Conservation (phyloP, 768 basidiomycete genomes). For the Phylloporus scabripes region DNA sequence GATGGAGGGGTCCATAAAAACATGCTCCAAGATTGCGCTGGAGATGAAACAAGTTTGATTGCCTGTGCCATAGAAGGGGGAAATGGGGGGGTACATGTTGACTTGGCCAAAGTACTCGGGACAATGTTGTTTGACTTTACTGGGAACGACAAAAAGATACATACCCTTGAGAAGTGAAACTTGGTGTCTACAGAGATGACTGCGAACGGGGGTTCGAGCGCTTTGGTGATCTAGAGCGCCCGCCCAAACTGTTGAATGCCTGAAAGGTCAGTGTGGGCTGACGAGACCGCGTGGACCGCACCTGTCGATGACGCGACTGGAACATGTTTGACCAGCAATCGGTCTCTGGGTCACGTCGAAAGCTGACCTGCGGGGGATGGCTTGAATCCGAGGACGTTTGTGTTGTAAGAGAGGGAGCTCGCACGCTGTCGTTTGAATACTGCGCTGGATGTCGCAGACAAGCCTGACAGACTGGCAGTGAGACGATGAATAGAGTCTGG, state of each 20-base stretch:
- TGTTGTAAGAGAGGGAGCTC: neutral
- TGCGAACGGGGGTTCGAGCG: neutral
- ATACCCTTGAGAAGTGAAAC: neutral
- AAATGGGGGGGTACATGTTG: neutral
- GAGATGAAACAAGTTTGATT: neutral
- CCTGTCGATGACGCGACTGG: neutral
- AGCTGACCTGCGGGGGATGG: neutral
- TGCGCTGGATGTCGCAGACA: neutral
- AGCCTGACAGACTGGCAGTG: neutral
- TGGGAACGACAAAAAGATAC: neutral
- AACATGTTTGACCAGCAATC: neutral
- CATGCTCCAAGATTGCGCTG: neutral
- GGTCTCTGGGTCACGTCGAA: neutral
- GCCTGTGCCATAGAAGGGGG: constrained; percentile 2
- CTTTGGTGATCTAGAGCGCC: neutral
- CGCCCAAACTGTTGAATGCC: neutral
- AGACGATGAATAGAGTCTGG: neutral
- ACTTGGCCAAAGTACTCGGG: neutral
- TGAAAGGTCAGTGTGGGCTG: neutral
- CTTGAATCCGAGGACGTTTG: neutral
- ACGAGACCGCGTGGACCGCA: neutral
- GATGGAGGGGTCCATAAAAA: neutral
- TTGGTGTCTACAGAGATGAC: neutral
- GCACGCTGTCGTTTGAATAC: neutral
- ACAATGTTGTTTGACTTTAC: neutral